Base-by-base conservation (phyloP, 2,329 filamentous ascomycete genomes). In the Fusarium sterilihyphosum region DNA sequence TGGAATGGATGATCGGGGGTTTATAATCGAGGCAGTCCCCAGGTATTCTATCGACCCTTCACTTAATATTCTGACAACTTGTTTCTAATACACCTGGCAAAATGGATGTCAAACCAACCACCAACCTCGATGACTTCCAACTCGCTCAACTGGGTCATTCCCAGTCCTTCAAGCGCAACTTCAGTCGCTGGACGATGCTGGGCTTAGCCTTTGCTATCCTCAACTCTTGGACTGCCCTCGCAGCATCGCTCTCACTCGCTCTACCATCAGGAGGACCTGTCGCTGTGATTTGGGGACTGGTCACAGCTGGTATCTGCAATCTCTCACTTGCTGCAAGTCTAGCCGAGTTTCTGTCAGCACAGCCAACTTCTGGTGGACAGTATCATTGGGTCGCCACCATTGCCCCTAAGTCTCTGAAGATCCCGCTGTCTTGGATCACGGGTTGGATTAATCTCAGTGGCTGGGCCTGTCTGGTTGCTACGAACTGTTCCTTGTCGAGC, bases 331-430 rank as follows among this genome's bases (percentile, higher is more conserved):
- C 92, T 5, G 87, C 90, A 4, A 92, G 90, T 22, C 84, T 94
- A 16, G 92, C 92, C 31, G 92, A 94, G 79, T 94, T 92, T 73
- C 83, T 93, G 11, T 92, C 90, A 0, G 90, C 90, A 2, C 92
- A 90, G 52, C 85, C 85, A 3, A 87, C 85, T 0, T 88, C 88
- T 8, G 88, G 88, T 70, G 90, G 88, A 8, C 87, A 92, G 80
- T 93, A 94, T 72, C 91, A 93, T 79, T 94, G 92, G 92, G 92
- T 92, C 4, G 91, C 92, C n/a, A 76, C 70, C 8, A 74, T 78
- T 49, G 71, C 76, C 1, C 76, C 76, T 0, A 49, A 40, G 1
- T 73, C 75, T 3, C 50, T 78, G 4, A 78, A 75, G 43, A 67
- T 70, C 2, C 66, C 73, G 0, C 64, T 82, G 3, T 81, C 81